phyloP scores from a whole-genome alignment of 1,284 basidiomycete species.

The Inonotus obliquus region DNA sequence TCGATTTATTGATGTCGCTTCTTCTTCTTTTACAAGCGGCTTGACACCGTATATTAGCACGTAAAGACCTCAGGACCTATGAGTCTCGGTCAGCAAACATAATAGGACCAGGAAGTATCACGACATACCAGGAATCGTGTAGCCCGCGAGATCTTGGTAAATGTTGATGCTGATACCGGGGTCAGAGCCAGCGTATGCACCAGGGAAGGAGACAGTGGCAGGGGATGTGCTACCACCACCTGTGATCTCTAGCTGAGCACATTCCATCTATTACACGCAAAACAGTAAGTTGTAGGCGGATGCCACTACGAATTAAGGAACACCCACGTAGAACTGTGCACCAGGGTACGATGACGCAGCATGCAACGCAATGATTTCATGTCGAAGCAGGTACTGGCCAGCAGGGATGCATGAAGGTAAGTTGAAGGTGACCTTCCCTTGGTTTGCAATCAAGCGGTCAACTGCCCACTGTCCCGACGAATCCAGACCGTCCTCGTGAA shows the following conservation, averaged over 20 bases:
- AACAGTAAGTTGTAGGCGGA: background rate
- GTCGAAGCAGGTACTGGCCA: constrained; percentile 35
- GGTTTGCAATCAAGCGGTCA: constrained; percentile 38
- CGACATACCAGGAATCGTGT: constrained; percentile 8
- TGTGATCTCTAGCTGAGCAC: constrained; percentile 45
- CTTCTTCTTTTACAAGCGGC: background rate
- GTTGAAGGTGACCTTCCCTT: constrained; percentile 38
- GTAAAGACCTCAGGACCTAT: background rate
- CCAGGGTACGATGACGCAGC: constrained; percentile 18
- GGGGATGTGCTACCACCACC: constrained; percentile 43
- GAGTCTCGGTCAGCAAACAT: background rate
- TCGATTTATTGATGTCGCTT: background rate
- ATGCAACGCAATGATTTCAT: constrained; percentile 26
- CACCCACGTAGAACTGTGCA: constrained; percentile 23
- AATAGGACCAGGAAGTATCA: background rate
- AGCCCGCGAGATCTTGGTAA: constrained; percentile 28
- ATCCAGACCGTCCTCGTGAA: constrained; percentile 31
- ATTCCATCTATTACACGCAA: constrained; percentile 38
- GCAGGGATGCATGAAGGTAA: constrained; percentile 33
- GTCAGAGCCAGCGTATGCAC: constrained; percentile 36
- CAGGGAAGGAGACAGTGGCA: constrained; percentile 46
- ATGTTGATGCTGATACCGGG: constrained; percentile 39
- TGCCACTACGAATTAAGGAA: background rate
- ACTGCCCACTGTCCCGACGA: constrained; percentile 32
- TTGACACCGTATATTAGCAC: background rate